Conservation (phyloP, 768 basidiomycete genomes). For the Tylopilus rubrobrunneus region DNA sequence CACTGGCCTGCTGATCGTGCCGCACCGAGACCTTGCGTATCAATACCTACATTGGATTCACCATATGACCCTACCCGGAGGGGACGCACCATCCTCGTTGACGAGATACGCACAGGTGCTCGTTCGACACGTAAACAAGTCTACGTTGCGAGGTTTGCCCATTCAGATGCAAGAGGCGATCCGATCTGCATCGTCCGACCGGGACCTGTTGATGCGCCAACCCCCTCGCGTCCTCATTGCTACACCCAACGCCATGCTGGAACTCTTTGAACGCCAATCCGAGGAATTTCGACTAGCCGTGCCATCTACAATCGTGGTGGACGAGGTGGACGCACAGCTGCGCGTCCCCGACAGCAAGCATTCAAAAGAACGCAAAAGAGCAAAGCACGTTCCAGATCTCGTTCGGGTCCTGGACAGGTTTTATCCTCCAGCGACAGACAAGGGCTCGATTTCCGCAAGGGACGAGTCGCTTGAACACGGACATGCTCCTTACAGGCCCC, state of each 20-base stretch:
- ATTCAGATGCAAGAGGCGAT: conserved; percentile 29
- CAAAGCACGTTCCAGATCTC: conserved; percentile 55
- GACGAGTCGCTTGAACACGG: conserved; percentile 6
- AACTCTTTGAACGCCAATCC: conserved; percentile 45
- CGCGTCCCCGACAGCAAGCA: conserved; percentile 41
- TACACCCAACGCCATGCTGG: conserved; percentile 67
- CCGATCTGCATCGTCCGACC: conserved; percentile 25
- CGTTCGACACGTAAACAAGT: conserved; percentile 45
- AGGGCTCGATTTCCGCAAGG: not conserved
- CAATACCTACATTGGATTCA: conserved; percentile 67
- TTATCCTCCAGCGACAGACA: conserved; percentile 36
- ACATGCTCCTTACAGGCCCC: conserved; percentile 36
- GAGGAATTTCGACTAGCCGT: conserved; percentile 41
- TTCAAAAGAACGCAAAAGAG: conserved; percentile 37
- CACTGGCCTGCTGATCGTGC: conserved; percentile 61
- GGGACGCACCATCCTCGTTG: conserved; percentile 33
- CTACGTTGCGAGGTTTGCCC: conserved; percentile 16
- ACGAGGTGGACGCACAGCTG: conserved; percentile 74
- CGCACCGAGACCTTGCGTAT: conserved; percentile 68
- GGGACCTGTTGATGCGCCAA: conserved; percentile 35
- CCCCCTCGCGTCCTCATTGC: conserved; percentile 68
- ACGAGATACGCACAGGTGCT: conserved; percentile 55
- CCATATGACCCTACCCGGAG: conserved; percentile 37
- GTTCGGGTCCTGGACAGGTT: conserved; percentile 57
- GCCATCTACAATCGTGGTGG: conserved; percentile 61